Conservation (phyloP, 2,329 filamentous ascomycete species). For the Juglanconis sp. region DNA sequence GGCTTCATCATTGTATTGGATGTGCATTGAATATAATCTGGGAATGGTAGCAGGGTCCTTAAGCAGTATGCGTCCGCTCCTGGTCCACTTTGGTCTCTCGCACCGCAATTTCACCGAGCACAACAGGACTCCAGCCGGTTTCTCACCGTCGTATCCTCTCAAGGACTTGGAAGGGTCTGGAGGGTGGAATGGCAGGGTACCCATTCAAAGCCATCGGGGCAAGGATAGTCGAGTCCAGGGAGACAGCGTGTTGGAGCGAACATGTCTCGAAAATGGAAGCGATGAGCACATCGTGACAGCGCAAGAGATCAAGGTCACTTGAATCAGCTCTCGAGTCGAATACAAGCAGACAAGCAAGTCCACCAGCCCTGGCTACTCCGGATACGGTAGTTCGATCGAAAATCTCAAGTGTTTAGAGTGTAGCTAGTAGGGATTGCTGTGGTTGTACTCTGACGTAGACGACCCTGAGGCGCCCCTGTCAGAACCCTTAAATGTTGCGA, state of each 20-base stretch:
- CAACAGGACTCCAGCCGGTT: not conserved
- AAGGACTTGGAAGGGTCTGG: too few relatives aligned
- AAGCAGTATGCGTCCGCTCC: slow-evolving; percentile 10
- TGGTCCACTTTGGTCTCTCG: slow-evolving; percentile 1
- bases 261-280: not conserved
- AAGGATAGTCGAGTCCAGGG: not conserved
- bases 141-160: not conserved
- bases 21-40: slow-evolving; percentile 17
- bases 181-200: too few relatives aligned
- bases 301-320: not conserved
- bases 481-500: not conserved
- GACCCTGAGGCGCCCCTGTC: not conserved
- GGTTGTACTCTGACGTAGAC: not conserved
- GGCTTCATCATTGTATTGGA: slow-evolving; percentile 17
- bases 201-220: not conserved
- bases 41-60: slow-evolving; percentile 17
- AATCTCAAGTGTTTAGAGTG: not conserved
- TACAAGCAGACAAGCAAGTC: not conserved
- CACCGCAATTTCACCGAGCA: not conserved
- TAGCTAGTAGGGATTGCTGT: not conserved
- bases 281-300: not conserved
- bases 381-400: not conserved
- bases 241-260: slow-evolving; percentile 4
- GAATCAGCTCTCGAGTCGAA: not conserved
- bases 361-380: not conserved